Percentiles rank a stretch among this genome's conserved stretches.
Evolutionary conservation across 495 filamentous ascomycete species (phyloP).

Genomic region (Aspergillus cavernicola): DNA sequence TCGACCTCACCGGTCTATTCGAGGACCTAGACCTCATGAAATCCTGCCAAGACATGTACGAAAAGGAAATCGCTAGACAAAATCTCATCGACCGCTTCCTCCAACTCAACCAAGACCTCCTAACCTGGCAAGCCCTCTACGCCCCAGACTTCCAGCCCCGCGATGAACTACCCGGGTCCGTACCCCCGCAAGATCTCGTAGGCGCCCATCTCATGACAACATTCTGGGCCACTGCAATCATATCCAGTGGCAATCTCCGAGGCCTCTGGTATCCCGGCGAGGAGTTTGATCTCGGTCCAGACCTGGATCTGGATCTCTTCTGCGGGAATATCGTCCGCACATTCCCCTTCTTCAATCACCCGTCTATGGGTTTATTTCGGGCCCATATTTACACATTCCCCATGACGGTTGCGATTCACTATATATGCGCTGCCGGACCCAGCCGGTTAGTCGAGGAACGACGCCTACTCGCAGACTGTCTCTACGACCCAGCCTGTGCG

Average conservation of each 20-base stretch:
- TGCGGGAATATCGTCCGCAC: slow-evolving; percentile 6
- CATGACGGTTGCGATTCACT: background rate
- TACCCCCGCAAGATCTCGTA: background rate
- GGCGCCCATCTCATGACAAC: slow-evolving; percentile 1
- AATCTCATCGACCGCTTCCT: background rate
- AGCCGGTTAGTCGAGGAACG: background rate
- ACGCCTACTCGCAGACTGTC: background rate
- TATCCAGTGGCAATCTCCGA: slow-evolving; percentile 2
- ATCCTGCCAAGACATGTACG: background rate
- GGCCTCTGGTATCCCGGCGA: background rate
- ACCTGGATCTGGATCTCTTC: background rate
- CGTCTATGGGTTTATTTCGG: background rate
- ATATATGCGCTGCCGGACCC: background rate
- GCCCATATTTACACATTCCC: background rate
- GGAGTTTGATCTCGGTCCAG: background rate
- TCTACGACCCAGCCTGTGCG: slow-evolving; percentile 2
- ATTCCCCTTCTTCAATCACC: background rate
- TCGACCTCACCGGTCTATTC: slow-evolving; percentile 3
- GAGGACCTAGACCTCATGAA: slow-evolving; percentile 7
- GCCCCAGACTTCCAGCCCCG: slow-evolving; percentile 2
- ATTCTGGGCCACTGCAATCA: slow-evolving; percentile 1
- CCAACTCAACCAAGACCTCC: background rate
- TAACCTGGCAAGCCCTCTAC: slow-evolving; percentile 1
- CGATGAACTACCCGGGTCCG: background rate
- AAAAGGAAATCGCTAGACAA: background rate